These are phyloP conservation scores for Epicoccum sorghinum DNA, from an alignment of 2,329 filamentous ascomycete species.

Conservation along the genomic window DNA sequence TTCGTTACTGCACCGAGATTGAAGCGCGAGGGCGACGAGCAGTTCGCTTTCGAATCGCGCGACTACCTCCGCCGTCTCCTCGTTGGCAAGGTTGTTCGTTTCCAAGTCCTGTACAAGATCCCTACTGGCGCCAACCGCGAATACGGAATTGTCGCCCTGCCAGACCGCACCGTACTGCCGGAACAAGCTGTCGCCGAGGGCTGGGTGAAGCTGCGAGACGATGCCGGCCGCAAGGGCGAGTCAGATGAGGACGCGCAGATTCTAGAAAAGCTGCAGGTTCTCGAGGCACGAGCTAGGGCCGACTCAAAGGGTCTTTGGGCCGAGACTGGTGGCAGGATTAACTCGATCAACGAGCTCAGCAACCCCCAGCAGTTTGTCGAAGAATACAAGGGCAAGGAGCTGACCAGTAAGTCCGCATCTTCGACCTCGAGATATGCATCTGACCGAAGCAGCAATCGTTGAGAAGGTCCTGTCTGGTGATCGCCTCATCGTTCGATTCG, in stretches of 20 bases:
- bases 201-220: conserved; percentile 92
- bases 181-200: conserved; percentile 85
- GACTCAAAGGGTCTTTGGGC: conserved; percentile 85
- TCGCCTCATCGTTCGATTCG: conserved; percentile 80
- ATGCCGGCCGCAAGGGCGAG: conserved; percentile 90
- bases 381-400: conserved; percentile 80
- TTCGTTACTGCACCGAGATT: conserved; percentile 89
- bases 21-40: conserved; percentile 88
- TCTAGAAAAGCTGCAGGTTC: conserved; percentile 76
- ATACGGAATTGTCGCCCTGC: conserved; percentile 80
- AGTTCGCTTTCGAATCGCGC: conserved; percentile 90
- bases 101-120: conserved; percentile 84
- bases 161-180: conserved; percentile 73
- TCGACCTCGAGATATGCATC: neutral
- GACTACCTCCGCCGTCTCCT: conserved; percentile 85
- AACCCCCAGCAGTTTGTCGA: conserved; percentile 78
- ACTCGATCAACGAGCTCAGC: conserved; percentile 80
- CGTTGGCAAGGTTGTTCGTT: conserved; percentile 86
- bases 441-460: conserved; percentile 62
- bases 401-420: conserved; percentile 64
- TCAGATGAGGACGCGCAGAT: conserved; percentile 72
- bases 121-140: conserved; percentile 79
- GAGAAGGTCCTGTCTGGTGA: conserved; percentile 93
- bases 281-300: conserved; percentile 78
- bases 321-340: conserved; percentile 68